These are phyloP conservation scores for Datura wrightii DNA, from an alignment of 257 asterid genomes.

Conservation along the genomic window DNA sequence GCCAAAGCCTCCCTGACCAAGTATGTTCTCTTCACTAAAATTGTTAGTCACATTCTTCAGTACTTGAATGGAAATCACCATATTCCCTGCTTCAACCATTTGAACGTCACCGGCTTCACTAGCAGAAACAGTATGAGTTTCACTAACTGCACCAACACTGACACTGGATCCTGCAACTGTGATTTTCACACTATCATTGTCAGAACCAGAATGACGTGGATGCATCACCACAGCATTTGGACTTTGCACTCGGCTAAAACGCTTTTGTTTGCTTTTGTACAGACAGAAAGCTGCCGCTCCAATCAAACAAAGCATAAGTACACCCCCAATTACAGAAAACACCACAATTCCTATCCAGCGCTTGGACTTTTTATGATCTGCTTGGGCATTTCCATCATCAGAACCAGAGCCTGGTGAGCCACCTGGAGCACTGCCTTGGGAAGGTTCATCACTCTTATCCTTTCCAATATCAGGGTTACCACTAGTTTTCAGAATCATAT, in stretches of 20 bases:
- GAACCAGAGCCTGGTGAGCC: conserved; percentile 40
- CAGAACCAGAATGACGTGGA: conserved; percentile 87
- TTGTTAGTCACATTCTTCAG: conserved; percentile 77
- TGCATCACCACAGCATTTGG: conserved; percentile 79
- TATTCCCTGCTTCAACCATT: conserved; percentile 91
- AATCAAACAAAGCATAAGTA: conserved; percentile 63
- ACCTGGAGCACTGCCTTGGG: conserved; percentile 42
- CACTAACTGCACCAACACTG: conserved; percentile 62
- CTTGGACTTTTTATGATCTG: conserved; percentile 41
- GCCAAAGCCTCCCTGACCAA: conserved; percentile 93
- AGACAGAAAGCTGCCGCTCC: conserved; percentile 65
- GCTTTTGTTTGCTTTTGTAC: conserved; percentile 70
- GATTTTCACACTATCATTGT: conserved; percentile 77
- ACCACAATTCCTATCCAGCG: conserved; percentile 57
- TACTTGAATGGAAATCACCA: conserved; percentile 90
- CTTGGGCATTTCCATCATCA: conserved; percentile 21
- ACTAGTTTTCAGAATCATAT: conserved; percentile 53
- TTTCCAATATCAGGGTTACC: conserved; percentile 87
- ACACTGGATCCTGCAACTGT: conserved; percentile 90
- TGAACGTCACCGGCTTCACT: conserved; percentile 64
- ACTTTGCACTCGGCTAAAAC: conserved; percentile 76
- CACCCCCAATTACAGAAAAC: conserved; percentile 59
- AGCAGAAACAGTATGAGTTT: conserved; percentile 59
- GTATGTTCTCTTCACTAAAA: conserved; percentile 68
- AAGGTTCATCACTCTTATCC: conserved; percentile 42